Evolutionary conservation across 768 basidiomycete genomes (phyloP), one percentile per base, ranked within the genome.

Genomic region (Lactifluus echinatus): DNA sequence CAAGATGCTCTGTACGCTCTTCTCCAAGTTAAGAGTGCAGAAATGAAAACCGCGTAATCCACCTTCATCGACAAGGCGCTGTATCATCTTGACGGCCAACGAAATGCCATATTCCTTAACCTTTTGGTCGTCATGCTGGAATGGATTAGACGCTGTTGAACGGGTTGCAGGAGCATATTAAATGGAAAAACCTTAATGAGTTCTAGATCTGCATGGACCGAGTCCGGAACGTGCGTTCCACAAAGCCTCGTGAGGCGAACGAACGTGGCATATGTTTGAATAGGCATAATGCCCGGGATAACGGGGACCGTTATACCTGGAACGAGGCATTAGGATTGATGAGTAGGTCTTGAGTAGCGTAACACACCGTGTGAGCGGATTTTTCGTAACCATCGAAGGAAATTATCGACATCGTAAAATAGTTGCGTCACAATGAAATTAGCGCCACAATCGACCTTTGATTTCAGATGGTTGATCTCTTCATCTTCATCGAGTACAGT

Each of bases 11-110:
- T 87, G 85, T 2, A 98, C 87, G 64, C 93, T 95, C 75, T 92
- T 95, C 69, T 99, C 96, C 10, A 99, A 81, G 71, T 99, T 99
- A 57, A 99, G 78, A 1, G 96, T 99, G 68, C 93, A 98, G 66
- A 99, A 86, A 69, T 98, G 93, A 44, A 98, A 79, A 0, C 93
- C 93, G 8, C 75, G 71, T 36, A 91, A 74, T 21, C 75, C 75
- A 14, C 82, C 82, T 58, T 79, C 76, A 21, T 61, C 69, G 14
- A 77, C 82, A 29, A 87, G 73, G 45, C 72, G 79, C 59, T 68
- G 70, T 64, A 97, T 86, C 79, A 90, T 95, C 26, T 82, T 74
- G 11, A 89, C 84, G 1, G 93, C 89, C 4, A 98, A 77, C 23
- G 78, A 73, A 29, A 98, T 83, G n/a, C 96, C 96, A 64, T 89